Evolutionary conservation across 2,329 filamentous ascomycete species (phyloP), one percentile per base, ranked within the genome.

Genomic region (Gremmenia infestans): DNA sequence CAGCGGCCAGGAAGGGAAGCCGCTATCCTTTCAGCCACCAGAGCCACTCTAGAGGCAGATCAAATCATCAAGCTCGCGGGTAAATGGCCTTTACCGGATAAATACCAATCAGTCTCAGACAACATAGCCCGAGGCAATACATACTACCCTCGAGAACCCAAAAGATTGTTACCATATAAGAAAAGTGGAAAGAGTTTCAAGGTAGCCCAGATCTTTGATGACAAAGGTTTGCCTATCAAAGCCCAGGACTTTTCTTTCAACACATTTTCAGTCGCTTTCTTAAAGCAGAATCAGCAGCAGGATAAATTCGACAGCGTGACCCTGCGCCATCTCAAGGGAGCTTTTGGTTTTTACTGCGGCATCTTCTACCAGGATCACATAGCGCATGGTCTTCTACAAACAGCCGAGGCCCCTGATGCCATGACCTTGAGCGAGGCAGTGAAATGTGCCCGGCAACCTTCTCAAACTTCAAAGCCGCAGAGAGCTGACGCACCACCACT

Each of bases 231-330:
- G 23, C 61, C 57, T 2, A 45, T 61, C 17, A 48, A 54, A 25
- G 47, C 52, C 8, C 50, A 56, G 19, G 53, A 61, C 5, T 54
- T 63, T 23, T 60, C 53, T 1, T 60, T 54, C 35, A 54, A 58
- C 14, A 28, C 12, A 2, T 63, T 60, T 23, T 50, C 53, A 5
- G 45, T 52, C 4, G 28, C 46, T 5, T 60, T 63, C 46, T 37
- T 61, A 11, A 52, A 12, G n/a, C n/a, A 50, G 4, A 52, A 59
- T 39, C 19, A 23, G 4, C 28, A 32, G 9, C 28, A 32, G 28
- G 28, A 32, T 9, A 32, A 32, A 32, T 35, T 55, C 23, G n/a
- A 47, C 12, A 15, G 6, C 12, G 9, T 63, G 2, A 50, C 22
- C n/a, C 40, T n/a, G 23, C 53, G 50, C 8, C 28, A 19, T 2